Conservation (phyloP, 176 grass and related monocot genomes). For the Triticum dicoccoides region DNA sequence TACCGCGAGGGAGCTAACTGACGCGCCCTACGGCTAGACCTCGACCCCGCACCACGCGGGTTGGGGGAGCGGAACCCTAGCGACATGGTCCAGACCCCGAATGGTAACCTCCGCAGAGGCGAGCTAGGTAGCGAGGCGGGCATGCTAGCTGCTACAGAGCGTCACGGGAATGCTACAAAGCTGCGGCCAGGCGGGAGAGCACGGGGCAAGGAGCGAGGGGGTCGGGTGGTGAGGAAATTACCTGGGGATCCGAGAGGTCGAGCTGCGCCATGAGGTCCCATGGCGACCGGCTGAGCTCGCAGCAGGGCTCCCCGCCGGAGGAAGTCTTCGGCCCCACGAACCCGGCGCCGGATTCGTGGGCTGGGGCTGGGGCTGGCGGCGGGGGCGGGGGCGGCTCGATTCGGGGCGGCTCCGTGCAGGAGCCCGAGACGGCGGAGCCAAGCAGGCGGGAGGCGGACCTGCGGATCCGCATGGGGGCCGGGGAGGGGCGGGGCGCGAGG, state of each 20-base stretch:
- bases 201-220: not conserved
- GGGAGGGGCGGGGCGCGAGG: not conserved
- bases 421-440: not conserved
- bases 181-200: not conserved
- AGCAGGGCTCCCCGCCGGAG: not conserved
- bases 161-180: not conserved
- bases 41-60: not conserved
- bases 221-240: not conserved
- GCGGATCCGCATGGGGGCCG: slow-evolving; percentile 37
- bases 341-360: not conserved
- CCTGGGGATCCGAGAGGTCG: slow-evolving; percentile 30
- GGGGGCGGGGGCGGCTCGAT: not conserved
- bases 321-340: not conserved
- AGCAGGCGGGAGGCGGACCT: slow-evolving; percentile 38
- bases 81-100: not conserved
- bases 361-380: not conserved
- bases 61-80: not conserved
- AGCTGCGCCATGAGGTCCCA: slow-evolving; percentile 39
- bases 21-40: not conserved
- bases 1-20: not conserved
- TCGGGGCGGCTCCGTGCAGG: not conserved
- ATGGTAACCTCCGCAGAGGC: not conserved
- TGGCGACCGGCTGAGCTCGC: slow-evolving; percentile 28
- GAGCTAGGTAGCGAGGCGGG: not conserved
- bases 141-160: not conserved